Base-by-base conservation (phyloP, 352 stramenopile species). In the Elongisporangium prolatum region DNA sequence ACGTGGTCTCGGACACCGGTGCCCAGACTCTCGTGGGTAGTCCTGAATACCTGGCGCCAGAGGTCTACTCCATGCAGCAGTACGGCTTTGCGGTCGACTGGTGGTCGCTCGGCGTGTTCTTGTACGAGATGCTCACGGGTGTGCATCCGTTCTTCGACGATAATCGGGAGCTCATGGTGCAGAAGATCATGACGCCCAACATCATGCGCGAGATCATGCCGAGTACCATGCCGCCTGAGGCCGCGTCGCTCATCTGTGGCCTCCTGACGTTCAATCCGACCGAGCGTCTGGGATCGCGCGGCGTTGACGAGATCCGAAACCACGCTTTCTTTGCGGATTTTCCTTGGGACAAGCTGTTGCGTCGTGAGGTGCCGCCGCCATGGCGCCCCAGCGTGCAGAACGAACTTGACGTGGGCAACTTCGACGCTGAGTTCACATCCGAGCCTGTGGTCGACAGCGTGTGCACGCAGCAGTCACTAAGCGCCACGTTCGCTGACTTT, bases 51-150 rank as follows among this genome's bases (percentile, higher is more conserved):
- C 55, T 97, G 21, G 89, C 90, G 4, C 89, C 92, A 14, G 92
- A 98, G 49, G 72, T 89, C 13, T 84, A 89, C 54, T 74, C 73
- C 48, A 72, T 86, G 74, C 64, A 81, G 64, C 84, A 82, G 64
- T 89, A 91, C 52, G 75, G 75, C 71, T 95, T 80, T 67, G 89
- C 83, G 47, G 91, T 97, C 9, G 91, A 98, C 64, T 98, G 90
- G 90, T 98, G 90, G 90, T 95, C 86, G 51, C 76, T 98, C 4
- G 91, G 91, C 16, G 80, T 97, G 21, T 84, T 97, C 24, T 57
- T 97, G 13, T 94, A 84, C 58, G 91, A 98, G 63, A 97, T 97
- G 85, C 69, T 97, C n/a, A 92, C 87, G 17, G 86, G 85, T 0
- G 63, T 75, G 20, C 89, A 96, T 71, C 91, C 91, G 9, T 98